These are phyloP conservation scores for Cadophora malorum DNA, from an alignment of 2,329 filamentous ascomycete genomes.

Conservation along the genomic window DNA sequence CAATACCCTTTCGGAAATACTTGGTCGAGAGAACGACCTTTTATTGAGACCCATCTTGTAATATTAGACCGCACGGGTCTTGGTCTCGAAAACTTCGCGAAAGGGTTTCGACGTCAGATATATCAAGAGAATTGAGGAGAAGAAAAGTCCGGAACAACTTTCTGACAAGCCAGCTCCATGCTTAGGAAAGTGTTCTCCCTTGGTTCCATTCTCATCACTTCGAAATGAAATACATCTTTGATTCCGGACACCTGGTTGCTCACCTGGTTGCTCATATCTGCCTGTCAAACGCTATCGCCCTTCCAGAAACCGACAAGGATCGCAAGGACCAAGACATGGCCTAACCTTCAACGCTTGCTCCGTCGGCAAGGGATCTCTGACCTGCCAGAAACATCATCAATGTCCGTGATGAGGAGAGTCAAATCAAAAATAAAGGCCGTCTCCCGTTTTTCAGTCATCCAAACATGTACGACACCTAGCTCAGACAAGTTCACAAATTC, in stretches of 20 bases:
- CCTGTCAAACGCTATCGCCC: slow-evolving; percentile 27
- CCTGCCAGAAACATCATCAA: slow-evolving; percentile 18
- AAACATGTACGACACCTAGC: background rate
- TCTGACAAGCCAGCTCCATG: background rate
- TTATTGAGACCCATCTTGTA: slow-evolving; percentile 25
- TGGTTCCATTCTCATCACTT: background rate
- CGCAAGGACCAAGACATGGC: slow-evolving; percentile 28
- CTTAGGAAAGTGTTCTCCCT: background rate
- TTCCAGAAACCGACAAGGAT: slow-evolving; percentile 28
- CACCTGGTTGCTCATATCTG: slow-evolving; percentile 18
- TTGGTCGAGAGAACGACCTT: slow-evolving; percentile 17
- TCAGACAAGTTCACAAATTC: background rate
- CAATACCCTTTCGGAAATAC: background rate
- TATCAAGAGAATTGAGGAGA: too few relatives aligned
- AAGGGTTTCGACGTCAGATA: background rate
- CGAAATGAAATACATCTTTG: background rate
- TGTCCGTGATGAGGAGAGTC: slow-evolving; percentile 8
- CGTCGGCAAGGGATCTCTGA: slow-evolving; percentile 7
- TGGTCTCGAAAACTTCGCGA: background rate
- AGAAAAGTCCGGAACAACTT: background rate
- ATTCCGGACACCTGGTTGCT: slow-evolving; percentile 1
- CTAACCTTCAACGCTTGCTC: slow-evolving; percentile 2
- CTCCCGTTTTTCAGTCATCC: background rate
- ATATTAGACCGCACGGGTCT: slow-evolving; percentile 11
- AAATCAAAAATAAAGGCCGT: background rate